phyloP scores from a whole-genome alignment of 768 basidiomycete genomes.

The Neoboletus magnificus region DNA sequence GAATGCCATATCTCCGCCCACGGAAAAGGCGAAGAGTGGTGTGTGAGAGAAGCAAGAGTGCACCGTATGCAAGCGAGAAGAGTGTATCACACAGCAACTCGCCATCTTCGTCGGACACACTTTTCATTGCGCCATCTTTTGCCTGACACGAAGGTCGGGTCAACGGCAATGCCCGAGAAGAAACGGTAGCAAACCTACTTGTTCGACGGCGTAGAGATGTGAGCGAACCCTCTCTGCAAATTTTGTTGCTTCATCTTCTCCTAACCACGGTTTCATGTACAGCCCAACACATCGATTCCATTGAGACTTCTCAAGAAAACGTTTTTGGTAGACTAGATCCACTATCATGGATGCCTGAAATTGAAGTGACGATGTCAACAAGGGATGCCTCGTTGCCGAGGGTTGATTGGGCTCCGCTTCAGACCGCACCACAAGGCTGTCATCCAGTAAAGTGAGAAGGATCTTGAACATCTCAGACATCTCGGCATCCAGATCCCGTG shows the following conservation, averaged over 20 bases:
- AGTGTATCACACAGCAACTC: slow-evolving; percentile 89
- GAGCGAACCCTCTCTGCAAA: slow-evolving; percentile 64
- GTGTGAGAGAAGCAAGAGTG: slow-evolving; percentile 90
- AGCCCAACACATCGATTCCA: slow-evolving; percentile 74
- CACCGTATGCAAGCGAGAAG: slow-evolving; percentile 95
- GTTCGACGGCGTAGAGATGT: slow-evolving; percentile 76
- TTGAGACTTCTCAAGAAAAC: slow-evolving; percentile 47
- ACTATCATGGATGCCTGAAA: slow-evolving; percentile 74
- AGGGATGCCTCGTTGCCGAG: slow-evolving; percentile 50
- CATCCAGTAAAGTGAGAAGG: slow-evolving; percentile 59
- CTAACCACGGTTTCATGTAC: slow-evolving; percentile 74
- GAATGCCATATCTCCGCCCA: slow-evolving; percentile 91
- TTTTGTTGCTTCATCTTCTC: slow-evolving; percentile 41
- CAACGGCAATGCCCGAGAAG: neutral
- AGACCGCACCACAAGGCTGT: slow-evolving; percentile 40
- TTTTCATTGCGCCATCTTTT: slow-evolving; percentile 46
- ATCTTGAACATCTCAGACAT: slow-evolving; percentile 51
- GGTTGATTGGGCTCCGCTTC: slow-evolving; percentile 48
- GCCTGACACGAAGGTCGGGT: slow-evolving; percentile 40
- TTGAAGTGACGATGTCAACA: slow-evolving; percentile 58
- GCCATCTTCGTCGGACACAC: slow-evolving; percentile 62
- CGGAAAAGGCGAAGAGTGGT: slow-evolving; percentile 86
- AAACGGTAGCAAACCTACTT: slow-evolving; percentile 37
- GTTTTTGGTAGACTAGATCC: slow-evolving; percentile 66
- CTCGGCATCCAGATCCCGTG: slow-evolving; percentile 68